A percentile compares a stretch with the other conserved stretches of the same genome.
phyloP scores from a whole-genome alignment of 1,284 basidiomycete genomes.

The Sporisorium sorghi region DNA sequence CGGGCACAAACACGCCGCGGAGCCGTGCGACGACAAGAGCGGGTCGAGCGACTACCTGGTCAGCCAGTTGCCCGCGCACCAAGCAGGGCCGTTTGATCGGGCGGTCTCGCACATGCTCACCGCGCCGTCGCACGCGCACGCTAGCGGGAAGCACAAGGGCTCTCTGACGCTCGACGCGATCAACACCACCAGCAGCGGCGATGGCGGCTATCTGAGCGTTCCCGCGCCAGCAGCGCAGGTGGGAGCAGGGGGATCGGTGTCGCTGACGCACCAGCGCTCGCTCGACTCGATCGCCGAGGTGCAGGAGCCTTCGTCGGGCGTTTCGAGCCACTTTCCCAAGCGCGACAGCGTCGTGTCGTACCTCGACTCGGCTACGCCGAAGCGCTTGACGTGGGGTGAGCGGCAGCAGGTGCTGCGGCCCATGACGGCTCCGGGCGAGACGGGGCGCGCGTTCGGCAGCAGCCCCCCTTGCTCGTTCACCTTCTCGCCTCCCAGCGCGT shows the following conservation, averaged over 20 bases:
- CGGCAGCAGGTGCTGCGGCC: conserved; percentile 7
- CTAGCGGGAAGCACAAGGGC: too few species aligned
- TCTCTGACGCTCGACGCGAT: not conserved
- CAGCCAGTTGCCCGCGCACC: not conserved
- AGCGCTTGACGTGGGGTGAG: conserved; percentile 11
- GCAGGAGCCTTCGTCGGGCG: conserved; percentile 19
- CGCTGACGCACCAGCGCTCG: conserved; percentile 16
- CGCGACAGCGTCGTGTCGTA: not conserved
- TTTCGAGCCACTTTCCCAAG: not conserved
- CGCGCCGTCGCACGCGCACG: not conserved
- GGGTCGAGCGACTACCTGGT: conserved; percentile 14
- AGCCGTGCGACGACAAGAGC: conserved; percentile 1
- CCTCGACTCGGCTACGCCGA: not conserved
- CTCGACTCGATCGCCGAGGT: conserved; percentile 41
- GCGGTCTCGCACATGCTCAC: conserved; percentile 18
- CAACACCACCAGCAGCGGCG: too few species aligned
- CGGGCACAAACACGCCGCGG: not conserved
- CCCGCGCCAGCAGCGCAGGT: not conserved
- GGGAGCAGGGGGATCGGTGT: too few species aligned
- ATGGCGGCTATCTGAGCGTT: conserved; percentile 3
- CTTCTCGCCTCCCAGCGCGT: too few species aligned
- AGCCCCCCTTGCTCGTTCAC: not conserved
- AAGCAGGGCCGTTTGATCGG: conserved; percentile 19
- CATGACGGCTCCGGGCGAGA: conserved; percentile 9
- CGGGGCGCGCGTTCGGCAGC: conserved; percentile 1